Evolutionary conservation across 306 rosid species (phyloP), one percentile per base, ranked within the genome.

Genomic region (Prunus dulcis): DNA sequence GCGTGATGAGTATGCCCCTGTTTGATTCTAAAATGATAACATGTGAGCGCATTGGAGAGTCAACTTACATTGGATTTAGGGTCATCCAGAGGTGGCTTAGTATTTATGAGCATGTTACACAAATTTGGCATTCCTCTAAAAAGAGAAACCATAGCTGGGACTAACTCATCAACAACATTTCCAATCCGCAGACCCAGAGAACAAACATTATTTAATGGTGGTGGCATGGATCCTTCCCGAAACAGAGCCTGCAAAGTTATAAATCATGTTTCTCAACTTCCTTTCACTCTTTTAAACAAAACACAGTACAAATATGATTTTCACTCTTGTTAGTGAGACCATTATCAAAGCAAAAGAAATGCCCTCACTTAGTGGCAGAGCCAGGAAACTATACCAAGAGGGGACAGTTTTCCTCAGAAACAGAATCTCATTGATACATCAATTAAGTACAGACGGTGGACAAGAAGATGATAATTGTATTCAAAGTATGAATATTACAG

Each of bases 111-210:
- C 14, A 67, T 22, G 27, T 9, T 43, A 14, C 53, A 12, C 22
- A 46, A 47, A 45, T 67, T 67, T n/a, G 56, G 72, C 11, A 27
- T 46, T 67, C 72, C 72, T 22, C 72, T 43, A 7, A 67, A 67
- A 47, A 67, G 72, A 23, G 32, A 67, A 34, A 67, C 71, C 2
- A 45, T 25, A 12, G 72, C 55, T 25, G 72, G 56, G 34, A 67
- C 53, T 14, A 67, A 9, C 53, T 47, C 23, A 5, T 68, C 58
- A 23, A 11, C 1, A 12, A 47, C 47, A 3, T 15, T 49, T 25
- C 30, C 58, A 18, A 47, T 15, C 27, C 2, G 0, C 20, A 68
- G 25, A 23, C 8, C 5, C 58, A 47, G 9, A 17, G 1, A 14
- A 19, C n/a, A 15, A 14, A 50, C 2, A 18, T 47, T 12, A 3